These are phyloP conservation scores for Hortaea sp. DNA, from an alignment of 2,329 filamentous ascomycete genomes.

Conservation along the genomic window DNA sequence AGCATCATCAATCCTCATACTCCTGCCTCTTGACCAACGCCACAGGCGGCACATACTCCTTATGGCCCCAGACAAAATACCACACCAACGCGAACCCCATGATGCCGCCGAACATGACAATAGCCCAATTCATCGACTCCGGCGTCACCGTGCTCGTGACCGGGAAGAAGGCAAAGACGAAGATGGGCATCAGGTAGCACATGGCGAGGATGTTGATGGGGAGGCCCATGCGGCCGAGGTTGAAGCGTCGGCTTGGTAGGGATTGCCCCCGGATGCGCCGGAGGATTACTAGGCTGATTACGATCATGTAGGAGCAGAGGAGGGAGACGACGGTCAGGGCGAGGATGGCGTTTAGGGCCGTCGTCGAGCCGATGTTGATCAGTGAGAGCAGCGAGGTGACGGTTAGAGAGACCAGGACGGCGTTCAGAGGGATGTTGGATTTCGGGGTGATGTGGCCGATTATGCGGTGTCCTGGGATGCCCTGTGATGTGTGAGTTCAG, in stretches of 20 bases:
- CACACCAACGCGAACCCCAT: conserved; percentile 32
- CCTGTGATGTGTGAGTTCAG: conserved; percentile 2
- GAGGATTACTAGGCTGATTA: conserved; percentile 27
- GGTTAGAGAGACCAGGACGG: conserved; percentile 12
- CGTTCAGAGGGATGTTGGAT: conserved; percentile 13
- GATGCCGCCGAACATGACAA: conserved; percentile 22
- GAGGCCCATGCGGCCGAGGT: conserved; percentile 29
- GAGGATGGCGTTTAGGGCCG: conserved; percentile 33
- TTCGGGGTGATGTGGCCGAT: not conserved
- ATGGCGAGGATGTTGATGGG: conserved; percentile 39
- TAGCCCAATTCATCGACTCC: not conserved
- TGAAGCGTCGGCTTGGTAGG: conserved; percentile 29
- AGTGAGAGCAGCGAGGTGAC: conserved; percentile 20
- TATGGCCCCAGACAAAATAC: conserved; percentile 26
- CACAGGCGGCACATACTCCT: conserved; percentile 15
- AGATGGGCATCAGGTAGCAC: conserved; percentile 36
- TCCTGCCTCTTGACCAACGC: not conserved
- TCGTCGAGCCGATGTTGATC: conserved; percentile 11
- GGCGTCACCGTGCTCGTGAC: conserved; percentile 16
- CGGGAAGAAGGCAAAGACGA: conserved; percentile 43
- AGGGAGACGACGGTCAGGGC: conserved; percentile 29
- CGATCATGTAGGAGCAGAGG: conserved; percentile 31
- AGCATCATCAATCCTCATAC: not conserved
- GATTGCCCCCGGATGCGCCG: conserved; percentile 25
- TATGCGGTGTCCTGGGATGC: not conserved